Evolutionary conservation across 2,329 filamentous ascomycete species (phyloP).

Genomic region (Sphaerulina musiva): DNA sequence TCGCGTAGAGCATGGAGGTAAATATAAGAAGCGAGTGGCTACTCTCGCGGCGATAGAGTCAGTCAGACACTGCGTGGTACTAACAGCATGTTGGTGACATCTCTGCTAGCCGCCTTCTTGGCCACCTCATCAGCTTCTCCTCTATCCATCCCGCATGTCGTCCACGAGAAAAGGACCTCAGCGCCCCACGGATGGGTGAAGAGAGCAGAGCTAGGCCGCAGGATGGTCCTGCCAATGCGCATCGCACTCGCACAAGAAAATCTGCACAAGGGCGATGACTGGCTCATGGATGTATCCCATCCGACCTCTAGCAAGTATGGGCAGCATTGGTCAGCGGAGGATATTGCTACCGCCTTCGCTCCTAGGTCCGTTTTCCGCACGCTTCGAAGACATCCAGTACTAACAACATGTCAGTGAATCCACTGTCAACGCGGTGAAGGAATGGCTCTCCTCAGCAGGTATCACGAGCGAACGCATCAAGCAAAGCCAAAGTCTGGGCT

Average conservation of each 20-base stretch:
- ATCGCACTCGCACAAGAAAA: constrained; percentile 26
- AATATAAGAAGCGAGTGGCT: neutral
- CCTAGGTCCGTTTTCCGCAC: constrained; percentile 14
- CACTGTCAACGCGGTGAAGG: constrained; percentile 34
- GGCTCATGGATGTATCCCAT: constrained; percentile 32
- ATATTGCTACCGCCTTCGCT: constrained; percentile 27
- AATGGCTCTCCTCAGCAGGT: constrained; percentile 36
- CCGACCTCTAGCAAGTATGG: constrained; percentile 38
- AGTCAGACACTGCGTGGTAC: neutral
- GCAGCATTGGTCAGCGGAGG: constrained; percentile 37
- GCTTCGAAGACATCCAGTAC: neutral
- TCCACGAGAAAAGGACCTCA: constrained; percentile 29
- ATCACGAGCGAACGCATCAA: constrained; percentile 31
- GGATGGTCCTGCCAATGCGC: constrained; percentile 19
- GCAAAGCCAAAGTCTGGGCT: constrained; percentile 34
- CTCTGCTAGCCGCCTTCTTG: constrained; percentile 1
- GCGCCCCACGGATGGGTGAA: constrained; percentile 29
- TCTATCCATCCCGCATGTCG: constrained; percentile 17
- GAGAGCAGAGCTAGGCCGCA: constrained; percentile 24
- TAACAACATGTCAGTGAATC: constrained; percentile 36
- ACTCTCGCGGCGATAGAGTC: neutral
- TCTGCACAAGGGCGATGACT: constrained; percentile 22
- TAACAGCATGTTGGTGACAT: neutral
- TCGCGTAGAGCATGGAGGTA: neutral
- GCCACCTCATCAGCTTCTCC: constrained; percentile 5